Conservation (phyloP, 2,329 filamentous ascomycete genomes). For the Colletotrichum acutatum region DNA sequence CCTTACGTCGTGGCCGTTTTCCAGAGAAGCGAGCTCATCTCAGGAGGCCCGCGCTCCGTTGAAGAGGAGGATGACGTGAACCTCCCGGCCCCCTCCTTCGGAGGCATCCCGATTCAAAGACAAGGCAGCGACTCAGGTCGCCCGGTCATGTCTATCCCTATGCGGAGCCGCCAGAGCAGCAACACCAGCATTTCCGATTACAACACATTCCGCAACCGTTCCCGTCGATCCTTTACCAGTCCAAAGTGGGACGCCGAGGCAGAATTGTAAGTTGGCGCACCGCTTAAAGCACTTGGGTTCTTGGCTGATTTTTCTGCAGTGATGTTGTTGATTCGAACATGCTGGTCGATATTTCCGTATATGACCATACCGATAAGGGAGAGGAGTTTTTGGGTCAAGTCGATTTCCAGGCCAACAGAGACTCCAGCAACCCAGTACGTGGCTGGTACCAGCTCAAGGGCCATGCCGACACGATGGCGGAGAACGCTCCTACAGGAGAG, state of each 20-base stretch:
- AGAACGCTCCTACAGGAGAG: conserved; percentile 85
- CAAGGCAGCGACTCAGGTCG: conserved; percentile 85
- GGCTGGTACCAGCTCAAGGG: conserved; percentile 88
- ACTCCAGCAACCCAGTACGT: conserved; percentile 76
- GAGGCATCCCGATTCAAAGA: conserved; percentile 71
- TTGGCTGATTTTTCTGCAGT: conserved; percentile 56
- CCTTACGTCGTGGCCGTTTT: conserved; percentile 98
- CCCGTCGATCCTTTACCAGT: conserved; percentile 74
- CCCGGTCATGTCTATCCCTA: conserved; percentile 91
- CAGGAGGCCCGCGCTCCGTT: conserved; percentile 77
- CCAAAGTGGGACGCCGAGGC: conserved; percentile 97
- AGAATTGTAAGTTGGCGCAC: conserved; percentile 79
- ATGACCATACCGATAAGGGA: conserved; percentile 81
- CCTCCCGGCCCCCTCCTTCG: conserved; percentile 56
- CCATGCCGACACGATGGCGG: conserved; percentile 75
- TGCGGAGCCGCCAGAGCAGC: conserved; percentile 96
- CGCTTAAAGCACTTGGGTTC: background rate
- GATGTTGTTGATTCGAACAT: conserved; percentile 94
- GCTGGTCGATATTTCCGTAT: conserved; percentile 91
- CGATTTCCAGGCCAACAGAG: conserved; percentile 76
- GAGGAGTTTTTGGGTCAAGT: conserved; percentile 95
- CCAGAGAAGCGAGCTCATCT: conserved; percentile 96
- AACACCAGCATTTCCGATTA: conserved; percentile 85
- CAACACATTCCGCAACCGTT: conserved; percentile 68
- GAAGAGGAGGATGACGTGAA: conserved; percentile 70